Evolutionary conservation across 352 stramenopile species (phyloP).

Genomic region (Phytophthora tubulina): DNA sequence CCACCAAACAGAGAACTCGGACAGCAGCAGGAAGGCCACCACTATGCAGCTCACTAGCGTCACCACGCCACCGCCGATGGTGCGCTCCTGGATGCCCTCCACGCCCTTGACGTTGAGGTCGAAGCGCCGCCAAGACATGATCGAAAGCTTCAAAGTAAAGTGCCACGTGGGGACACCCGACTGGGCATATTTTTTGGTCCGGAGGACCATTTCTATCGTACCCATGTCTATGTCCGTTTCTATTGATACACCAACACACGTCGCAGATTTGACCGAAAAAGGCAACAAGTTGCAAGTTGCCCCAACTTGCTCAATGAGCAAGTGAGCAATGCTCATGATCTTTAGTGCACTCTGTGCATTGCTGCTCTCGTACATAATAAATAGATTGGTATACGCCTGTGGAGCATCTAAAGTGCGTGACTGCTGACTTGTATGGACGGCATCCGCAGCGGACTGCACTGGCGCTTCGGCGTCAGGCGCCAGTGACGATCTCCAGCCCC

Average conservation of each 20-base stretch:
- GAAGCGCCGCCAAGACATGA: slow-evolving; percentile 80
- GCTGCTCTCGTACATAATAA: slow-evolving; percentile 21
- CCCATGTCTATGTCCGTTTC: too few species aligned
- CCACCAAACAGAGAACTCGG: slow-evolving; percentile 89
- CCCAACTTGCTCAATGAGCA: too few species aligned
- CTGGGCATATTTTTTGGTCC: too few species aligned
- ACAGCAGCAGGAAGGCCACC: slow-evolving; percentile 81
- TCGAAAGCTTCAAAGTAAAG: slow-evolving; percentile 26
- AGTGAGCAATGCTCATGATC: too few species aligned
- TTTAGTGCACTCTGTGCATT: not conserved
- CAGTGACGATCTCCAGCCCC: slow-evolving; percentile 47
- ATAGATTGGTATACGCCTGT: slow-evolving; percentile 34
- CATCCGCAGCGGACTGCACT: not conserved
- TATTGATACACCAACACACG: too few species aligned
- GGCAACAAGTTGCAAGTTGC: too few species aligned
- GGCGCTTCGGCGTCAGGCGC: slow-evolving; percentile 27
- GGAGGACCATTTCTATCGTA: too few species aligned
- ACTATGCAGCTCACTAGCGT: slow-evolving; percentile 83
- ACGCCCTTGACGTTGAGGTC: slow-evolving; percentile 91
- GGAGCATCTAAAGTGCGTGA: slow-evolving; percentile 30
- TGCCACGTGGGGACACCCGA: slow-evolving; percentile 33
- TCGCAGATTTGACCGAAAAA: too few species aligned
- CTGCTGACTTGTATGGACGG: slow-evolving; percentile 7
- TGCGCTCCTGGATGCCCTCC: slow-evolving; percentile 91
- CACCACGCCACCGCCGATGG: slow-evolving; percentile 82